Conservation (phyloP, 345 rosid genomes). For the Anacardium occidentale region DNA sequence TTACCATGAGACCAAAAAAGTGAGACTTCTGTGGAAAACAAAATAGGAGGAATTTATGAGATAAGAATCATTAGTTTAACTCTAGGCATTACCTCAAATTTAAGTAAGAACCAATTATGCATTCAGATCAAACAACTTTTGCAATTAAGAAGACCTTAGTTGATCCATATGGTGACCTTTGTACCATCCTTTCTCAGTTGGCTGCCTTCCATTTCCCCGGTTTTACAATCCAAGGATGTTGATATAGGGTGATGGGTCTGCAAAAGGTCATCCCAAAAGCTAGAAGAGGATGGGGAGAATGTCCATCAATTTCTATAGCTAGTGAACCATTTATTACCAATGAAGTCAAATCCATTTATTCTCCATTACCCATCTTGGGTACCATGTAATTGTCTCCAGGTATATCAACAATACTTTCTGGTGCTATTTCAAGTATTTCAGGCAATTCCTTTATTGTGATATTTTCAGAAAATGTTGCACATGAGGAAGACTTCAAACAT, state of each 20-base stretch:
- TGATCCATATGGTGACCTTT: conserved; percentile 55
- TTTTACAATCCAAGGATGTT: conserved; percentile 37
- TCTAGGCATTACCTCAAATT: conserved; percentile 9
- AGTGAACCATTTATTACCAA: conserved; percentile 36
- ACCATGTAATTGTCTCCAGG: conserved; percentile 43
- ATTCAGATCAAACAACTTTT: conserved; percentile 28
- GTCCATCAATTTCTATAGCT: conserved; percentile 53
- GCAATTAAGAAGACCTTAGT: conserved; percentile 65
- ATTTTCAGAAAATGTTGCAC: conserved; percentile 39
- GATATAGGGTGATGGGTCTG: conserved; percentile 49
- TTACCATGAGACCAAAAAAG: no score
- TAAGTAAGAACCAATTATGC: conserved; percentile 14
- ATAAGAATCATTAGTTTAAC: conserved; percentile 5
- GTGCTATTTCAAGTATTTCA: conserved; percentile 44
- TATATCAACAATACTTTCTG: conserved; percentile 41
- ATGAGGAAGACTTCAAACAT: conserved; percentile 49
- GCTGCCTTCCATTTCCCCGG: conserved; percentile 34
- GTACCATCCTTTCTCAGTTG: conserved; percentile 47
- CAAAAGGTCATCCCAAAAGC: conserved; percentile 56
- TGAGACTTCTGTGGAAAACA: conserved; percentile 18
- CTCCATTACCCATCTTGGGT: conserved; percentile 39
- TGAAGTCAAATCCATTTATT: conserved; percentile 46
- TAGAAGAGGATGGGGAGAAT: conserved; percentile 48
- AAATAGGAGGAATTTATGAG: conserved; percentile 6
- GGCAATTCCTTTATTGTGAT: conserved; percentile 46